These are phyloP conservation scores for Macrophomina pseudophaseolina DNA, from an alignment of 2,329 filamentous ascomycete genomes.

Conservation along the genomic window DNA sequence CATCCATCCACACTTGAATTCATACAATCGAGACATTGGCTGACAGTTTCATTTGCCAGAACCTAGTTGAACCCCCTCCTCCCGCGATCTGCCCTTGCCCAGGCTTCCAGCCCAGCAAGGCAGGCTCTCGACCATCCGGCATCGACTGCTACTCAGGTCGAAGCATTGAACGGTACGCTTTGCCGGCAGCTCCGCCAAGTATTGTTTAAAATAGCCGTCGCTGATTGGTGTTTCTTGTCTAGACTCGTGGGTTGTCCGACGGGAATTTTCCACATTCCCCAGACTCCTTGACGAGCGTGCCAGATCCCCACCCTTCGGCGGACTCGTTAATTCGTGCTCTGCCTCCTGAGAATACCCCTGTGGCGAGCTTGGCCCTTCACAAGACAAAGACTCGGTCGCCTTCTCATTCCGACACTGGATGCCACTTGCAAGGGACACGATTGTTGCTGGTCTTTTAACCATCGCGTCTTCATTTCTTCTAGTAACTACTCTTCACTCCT, in stretches of 20 bases:
- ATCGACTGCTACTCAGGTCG: slow-evolving; percentile 26
- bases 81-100: slow-evolving; percentile 19
- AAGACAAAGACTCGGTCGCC: slow-evolving; percentile 38
- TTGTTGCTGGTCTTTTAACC: slow-evolving; percentile 39
- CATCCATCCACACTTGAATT: slow-evolving; percentile 20
- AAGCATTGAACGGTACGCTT: slow-evolving; percentile 21
- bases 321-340: slow-evolving; percentile 63
- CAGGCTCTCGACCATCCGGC: slow-evolving; percentile 21
- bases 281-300: slow-evolving; percentile 48
- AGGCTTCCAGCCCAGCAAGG: slow-evolving; percentile 22
- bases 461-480: slow-evolving; percentile 40
- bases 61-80: slow-evolving; percentile 16
- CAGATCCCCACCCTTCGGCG: slow-evolving; percentile 43
- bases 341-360: slow-evolving; percentile 43
- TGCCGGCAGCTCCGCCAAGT: background rate
- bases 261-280: slow-evolving; percentile 50
- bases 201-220: slow-evolving; percentile 12
- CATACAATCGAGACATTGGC: slow-evolving; percentile 7
- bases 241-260: slow-evolving; percentile 38
- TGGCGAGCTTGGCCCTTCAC: slow-evolving; percentile 40
- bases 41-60: slow-evolving; percentile 20
- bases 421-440: slow-evolving; percentile 49
- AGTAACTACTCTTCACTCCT: slow-evolving; percentile 44
- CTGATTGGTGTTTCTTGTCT: slow-evolving; percentile 35
- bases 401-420: slow-evolving; percentile 49